phyloP scores from a whole-genome alignment of 192 early-diverging fungal genomes.

The Mortierella hygrophila region DNA sequence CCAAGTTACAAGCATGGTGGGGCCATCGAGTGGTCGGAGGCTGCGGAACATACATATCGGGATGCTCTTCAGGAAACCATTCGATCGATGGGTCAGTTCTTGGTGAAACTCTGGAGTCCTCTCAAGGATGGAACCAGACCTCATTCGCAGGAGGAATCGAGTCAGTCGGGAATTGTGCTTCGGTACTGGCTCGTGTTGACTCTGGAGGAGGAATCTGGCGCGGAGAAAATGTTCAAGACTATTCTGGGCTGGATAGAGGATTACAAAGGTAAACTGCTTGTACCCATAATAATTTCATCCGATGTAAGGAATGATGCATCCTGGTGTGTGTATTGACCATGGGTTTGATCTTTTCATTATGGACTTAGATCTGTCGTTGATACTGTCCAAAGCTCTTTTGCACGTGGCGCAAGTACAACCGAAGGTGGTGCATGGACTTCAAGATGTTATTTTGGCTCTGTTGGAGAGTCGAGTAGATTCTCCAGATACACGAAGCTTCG shows the following conservation, averaged over 20 bases:
- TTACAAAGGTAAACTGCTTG: slow-evolving; percentile 11
- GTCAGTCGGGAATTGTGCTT: slow-evolving; percentile 24
- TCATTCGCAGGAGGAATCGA: not conserved
- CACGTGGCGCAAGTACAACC: slow-evolving; percentile 29
- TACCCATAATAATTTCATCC: no score
- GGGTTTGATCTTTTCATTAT: not conserved
- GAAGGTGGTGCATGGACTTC: not conserved
- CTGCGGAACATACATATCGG: slow-evolving; percentile 5
- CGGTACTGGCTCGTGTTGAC: slow-evolving; percentile 16
- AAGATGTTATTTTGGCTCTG: slow-evolving; percentile 6
- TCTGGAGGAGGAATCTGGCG: slow-evolving; percentile 6
- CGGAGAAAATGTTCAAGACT: slow-evolving; percentile 15
- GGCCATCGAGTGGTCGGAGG: not conserved
- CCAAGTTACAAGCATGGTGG: slow-evolving; percentile 8
- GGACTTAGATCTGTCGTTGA: slow-evolving; percentile 18
- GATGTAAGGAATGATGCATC: no score
- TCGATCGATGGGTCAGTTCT: slow-evolving; percentile 34
- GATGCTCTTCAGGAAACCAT: slow-evolving; percentile 9
- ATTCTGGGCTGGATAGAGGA: slow-evolving; percentile 31
- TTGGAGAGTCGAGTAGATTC: slow-evolving; percentile 16
- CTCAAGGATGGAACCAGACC: not conserved
- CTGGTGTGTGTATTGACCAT: not conserved
- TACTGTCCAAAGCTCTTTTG: slow-evolving; percentile 40
- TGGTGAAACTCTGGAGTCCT: slow-evolving; percentile 15
- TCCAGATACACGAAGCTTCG: slow-evolving; percentile 26